Conservation (phyloP, 805 yeast species). For the Yarrowia sp. region DNA sequence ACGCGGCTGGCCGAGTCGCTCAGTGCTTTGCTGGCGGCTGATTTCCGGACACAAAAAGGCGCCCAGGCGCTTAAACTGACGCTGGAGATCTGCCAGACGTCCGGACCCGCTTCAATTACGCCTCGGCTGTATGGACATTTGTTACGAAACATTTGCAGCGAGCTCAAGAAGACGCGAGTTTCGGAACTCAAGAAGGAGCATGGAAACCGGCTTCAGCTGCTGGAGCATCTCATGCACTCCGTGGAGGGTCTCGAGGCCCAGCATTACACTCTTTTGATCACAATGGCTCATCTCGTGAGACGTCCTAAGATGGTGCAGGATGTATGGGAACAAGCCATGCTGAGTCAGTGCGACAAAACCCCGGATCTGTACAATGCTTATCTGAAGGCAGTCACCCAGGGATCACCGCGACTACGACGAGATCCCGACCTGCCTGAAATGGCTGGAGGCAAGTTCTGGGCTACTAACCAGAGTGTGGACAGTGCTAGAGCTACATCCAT, state of each 20-base stretch:
- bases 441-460: neutral
- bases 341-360: conserved; percentile 30
- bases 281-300: neutral
- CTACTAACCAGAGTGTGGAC: conserved; percentile 1
- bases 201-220: neutral
- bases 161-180: neutral
- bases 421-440: conserved; percentile 15
- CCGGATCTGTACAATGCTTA: conserved; percentile 40
- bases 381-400: conserved; percentile 35
- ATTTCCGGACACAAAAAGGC: neutral
- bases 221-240: neutral
- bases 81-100: neutral
- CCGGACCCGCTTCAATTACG: neutral
- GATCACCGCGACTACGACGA: conserved; percentile 37
- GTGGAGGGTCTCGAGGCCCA: neutral
- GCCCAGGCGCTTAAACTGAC: neutral
- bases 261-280: neutral
- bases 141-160: neutral
- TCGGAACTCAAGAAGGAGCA: neutral
- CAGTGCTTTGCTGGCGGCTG: neutral
- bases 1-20: neutral
- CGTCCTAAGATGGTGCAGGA: neutral
- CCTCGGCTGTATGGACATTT: neutral
- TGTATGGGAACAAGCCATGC: conserved; percentile 4
- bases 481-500: neutral